phyloP scores from a whole-genome alignment of 768 basidiomycete species.

The Cubamyces sp. region DNA sequence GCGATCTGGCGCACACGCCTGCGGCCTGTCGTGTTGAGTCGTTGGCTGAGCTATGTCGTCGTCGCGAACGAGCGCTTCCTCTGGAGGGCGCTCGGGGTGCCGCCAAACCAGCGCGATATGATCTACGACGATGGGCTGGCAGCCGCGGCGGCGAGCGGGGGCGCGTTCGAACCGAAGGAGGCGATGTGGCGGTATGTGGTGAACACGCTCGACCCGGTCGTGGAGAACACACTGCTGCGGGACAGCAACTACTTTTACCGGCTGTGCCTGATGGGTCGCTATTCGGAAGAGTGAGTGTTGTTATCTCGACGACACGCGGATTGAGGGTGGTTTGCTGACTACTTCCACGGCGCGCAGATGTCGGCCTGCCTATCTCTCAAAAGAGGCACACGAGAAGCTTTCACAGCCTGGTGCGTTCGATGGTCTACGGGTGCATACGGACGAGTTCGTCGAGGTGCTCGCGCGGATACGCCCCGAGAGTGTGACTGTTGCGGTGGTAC shows the following conservation, averaged over 20 bases:
- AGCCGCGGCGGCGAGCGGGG: conserved; percentile 39
- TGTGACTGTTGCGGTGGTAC: conserved; percentile 23
- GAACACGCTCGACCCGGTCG: conserved; percentile 36
- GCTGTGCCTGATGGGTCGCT: conserved; percentile 20
- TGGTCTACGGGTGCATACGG: conserved; percentile 23
- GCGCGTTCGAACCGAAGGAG: conserved; percentile 38
- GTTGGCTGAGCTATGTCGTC: conserved; percentile 44
- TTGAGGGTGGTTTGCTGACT: too few species aligned
- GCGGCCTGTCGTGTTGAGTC: conserved; percentile 62
- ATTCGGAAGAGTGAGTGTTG: conserved; percentile 20
- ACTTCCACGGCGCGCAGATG: neutral
- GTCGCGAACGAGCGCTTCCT: conserved; percentile 64
- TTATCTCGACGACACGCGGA: neutral
- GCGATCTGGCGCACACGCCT: conserved; percentile 64
- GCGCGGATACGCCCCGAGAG: conserved; percentile 22
- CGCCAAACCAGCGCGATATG: conserved; percentile 54
- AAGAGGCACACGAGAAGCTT: conserved; percentile 21
- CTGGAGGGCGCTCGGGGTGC: conserved; percentile 83
- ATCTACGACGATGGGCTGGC: conserved; percentile 37
- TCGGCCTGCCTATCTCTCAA: conserved; percentile 19
- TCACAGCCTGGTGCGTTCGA: conserved; percentile 21
- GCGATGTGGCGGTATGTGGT: conserved; percentile 35
- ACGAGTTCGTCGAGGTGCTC: conserved; percentile 26
- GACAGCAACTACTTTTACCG: conserved; percentile 27
- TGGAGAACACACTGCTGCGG: conserved; percentile 28